These are phyloP conservation scores for Coprinopsis strossmayeri DNA, from an alignment of 768 basidiomycete genomes.

Conservation along the genomic window DNA sequence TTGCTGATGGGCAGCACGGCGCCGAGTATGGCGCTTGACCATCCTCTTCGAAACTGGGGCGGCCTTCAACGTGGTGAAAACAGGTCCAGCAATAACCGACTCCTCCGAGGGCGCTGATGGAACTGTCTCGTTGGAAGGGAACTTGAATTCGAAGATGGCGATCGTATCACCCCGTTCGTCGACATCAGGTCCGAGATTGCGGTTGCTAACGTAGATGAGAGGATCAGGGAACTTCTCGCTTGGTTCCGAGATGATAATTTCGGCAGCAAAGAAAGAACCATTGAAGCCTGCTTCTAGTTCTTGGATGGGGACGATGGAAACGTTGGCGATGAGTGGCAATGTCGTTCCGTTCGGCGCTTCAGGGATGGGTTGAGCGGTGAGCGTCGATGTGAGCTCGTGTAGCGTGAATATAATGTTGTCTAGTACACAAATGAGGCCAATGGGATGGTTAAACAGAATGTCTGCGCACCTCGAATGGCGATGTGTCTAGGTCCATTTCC, in stretches of 20 bases:
- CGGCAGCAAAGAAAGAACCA: conserved; percentile 46
- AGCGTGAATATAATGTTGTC: conserved; percentile 45
- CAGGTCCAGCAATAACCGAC: background rate
- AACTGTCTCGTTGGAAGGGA: background rate
- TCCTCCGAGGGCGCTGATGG: conserved; percentile 1
- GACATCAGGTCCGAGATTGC: conserved; percentile 39
- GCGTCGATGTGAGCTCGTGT: conserved; percentile 49
- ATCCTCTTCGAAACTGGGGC: conserved; percentile 1
- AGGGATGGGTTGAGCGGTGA: conserved; percentile 57
- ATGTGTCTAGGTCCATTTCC: conserved; percentile 58
- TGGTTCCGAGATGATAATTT: conserved; percentile 53
- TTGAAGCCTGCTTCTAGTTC: conserved; percentile 19
- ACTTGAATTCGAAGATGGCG: conserved; percentile 9
- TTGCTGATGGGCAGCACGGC: background rate
- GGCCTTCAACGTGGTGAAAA: background rate
- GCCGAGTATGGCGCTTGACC: conserved; percentile 8
- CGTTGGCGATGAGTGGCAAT: conserved; percentile 35
- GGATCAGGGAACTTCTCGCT: conserved; percentile 39
- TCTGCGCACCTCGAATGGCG: conserved; percentile 23
- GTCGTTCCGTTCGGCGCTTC: conserved; percentile 44
- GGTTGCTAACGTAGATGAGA: conserved; percentile 63
- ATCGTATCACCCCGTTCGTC: conserved; percentile 33
- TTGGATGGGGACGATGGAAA: conserved; percentile 48
- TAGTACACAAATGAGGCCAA: conserved; percentile 13
- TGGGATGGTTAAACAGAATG: conserved; percentile 26